These are phyloP conservation scores for Lactarius evosmus DNA, from an alignment of 768 basidiomycete genomes.

Conservation along the genomic window DNA sequence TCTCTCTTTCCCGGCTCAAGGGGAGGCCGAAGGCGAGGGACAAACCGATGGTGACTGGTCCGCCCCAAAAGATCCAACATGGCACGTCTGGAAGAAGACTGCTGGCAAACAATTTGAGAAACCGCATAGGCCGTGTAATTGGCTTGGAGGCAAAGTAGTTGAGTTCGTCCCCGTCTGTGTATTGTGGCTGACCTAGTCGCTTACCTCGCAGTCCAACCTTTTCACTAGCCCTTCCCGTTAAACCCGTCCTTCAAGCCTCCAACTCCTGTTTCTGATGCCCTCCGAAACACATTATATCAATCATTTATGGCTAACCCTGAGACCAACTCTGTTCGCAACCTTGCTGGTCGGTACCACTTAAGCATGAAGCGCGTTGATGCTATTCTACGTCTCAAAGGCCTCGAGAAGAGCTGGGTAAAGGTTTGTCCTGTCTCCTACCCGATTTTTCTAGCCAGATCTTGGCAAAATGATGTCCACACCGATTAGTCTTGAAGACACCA, in stretches of 20 bases:
- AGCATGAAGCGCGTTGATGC: slow-evolving; percentile 81
- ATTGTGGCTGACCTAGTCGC: slow-evolving; percentile 5
- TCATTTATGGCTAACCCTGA: slow-evolving; percentile 58
- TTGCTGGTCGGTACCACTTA: slow-evolving; percentile 61
- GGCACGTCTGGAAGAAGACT: slow-evolving; percentile 16
- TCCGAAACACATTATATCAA: slow-evolving; percentile 56
- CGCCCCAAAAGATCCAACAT: slow-evolving; percentile 4
- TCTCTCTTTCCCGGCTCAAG: background rate
- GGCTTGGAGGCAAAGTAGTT: slow-evolving; percentile 59
- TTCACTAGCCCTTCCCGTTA: slow-evolving; percentile 73
- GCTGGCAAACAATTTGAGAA: slow-evolving; percentile 24
- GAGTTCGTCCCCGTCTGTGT: slow-evolving; percentile 36
- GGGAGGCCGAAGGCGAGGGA: background rate
- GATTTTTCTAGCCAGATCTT: slow-evolving; percentile 20
- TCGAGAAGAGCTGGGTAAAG: slow-evolving; percentile 71
- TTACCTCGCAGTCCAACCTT: slow-evolving; percentile 20
- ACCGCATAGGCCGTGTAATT: slow-evolving; percentile 46
- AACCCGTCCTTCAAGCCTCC: slow-evolving; percentile 84
- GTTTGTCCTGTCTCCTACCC: slow-evolving; percentile 41
- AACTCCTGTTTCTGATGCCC: slow-evolving; percentile 62
- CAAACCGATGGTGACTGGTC: slow-evolving; percentile 27
- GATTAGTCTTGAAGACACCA: slow-evolving; percentile 94
- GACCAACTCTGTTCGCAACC: slow-evolving; percentile 51
- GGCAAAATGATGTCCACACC: slow-evolving; percentile 51
- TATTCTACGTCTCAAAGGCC: slow-evolving; percentile 74